phyloP scores from a whole-genome alignment of 495 filamentous ascomycete genomes.

The Neurospora sp. region DNA sequence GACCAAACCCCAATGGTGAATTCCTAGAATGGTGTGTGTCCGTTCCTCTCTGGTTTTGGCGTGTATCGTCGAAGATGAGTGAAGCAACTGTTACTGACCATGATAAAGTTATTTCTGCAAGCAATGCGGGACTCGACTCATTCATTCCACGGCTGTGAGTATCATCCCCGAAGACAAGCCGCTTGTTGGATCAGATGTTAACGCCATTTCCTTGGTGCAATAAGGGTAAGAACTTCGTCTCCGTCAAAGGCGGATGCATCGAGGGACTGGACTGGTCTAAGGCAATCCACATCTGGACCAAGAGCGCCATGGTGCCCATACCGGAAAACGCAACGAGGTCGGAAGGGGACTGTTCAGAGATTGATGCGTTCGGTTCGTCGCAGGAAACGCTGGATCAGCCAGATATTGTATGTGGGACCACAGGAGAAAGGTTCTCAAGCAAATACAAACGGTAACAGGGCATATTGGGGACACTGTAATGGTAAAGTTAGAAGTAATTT shows the following conservation, averaged over 20 bases:
- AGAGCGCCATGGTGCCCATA: constrained; percentile 52
- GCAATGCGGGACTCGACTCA: constrained; percentile 46
- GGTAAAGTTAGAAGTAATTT: background rate
- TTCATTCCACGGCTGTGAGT: constrained; percentile 43
- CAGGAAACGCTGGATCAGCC: constrained; percentile 35
- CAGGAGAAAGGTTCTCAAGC: background rate
- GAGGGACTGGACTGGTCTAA: constrained; percentile 45
- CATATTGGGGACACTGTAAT: background rate
- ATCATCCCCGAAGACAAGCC: background rate
- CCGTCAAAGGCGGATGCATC: constrained; percentile 54
- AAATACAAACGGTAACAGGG: background rate
- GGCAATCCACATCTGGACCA: constrained; percentile 52
- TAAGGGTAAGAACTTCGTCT: constrained; percentile 41
- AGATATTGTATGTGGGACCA: constrained; percentile 15
- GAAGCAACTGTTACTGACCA: background rate
- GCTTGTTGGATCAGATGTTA: background rate
- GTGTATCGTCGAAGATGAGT: background rate
- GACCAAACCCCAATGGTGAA: constrained; percentile 36
- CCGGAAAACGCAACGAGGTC: constrained; percentile 44
- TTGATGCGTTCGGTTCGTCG: constrained; percentile 23
- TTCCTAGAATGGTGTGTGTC: constrained; percentile 34
- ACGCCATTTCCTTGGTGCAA: background rate
- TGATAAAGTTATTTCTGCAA: constrained; percentile 46
- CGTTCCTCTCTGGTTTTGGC: background rate
- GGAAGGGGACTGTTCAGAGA: constrained; percentile 30